Evolutionary conservation across 768 basidiomycete genomes (phyloP).

Genomic region (Mycena leptocephala): DNA sequence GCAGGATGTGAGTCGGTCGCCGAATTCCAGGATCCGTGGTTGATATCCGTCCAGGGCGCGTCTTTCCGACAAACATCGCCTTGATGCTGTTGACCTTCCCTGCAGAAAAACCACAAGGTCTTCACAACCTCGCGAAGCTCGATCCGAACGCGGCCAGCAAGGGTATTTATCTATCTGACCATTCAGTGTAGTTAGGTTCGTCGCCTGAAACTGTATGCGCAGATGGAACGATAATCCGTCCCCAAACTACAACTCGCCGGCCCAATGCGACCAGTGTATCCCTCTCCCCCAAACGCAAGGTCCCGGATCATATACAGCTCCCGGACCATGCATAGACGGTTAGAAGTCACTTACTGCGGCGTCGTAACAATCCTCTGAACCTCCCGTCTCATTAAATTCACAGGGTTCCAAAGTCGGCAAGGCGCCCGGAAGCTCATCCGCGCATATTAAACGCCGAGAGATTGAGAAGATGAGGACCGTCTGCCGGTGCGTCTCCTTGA

Average conservation of each 20-base stretch:
- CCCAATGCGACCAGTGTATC: conserved; percentile 85
- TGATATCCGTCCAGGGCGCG: conserved; percentile 51
- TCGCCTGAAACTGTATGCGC: not conserved
- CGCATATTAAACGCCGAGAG: conserved; percentile 80
- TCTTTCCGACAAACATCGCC: conserved; percentile 15
- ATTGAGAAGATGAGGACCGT: conserved; percentile 92
- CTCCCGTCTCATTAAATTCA: conserved; percentile 27
- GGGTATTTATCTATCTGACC: conserved; percentile 25
- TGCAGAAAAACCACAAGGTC: conserved; percentile 86
- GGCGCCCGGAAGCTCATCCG: conserved; percentile 71
- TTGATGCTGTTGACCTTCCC: not conserved
- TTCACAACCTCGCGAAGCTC: conserved; percentile 76
- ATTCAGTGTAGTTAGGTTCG: not conserved
- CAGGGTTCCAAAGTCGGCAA: conserved; percentile 77
- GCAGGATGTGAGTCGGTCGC: conserved; percentile 80
- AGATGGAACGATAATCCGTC: conserved; percentile 89
- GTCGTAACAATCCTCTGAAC: conserved; percentile 23
- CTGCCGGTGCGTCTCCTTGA: conserved; percentile 76
- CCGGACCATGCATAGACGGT: conserved; percentile 90
- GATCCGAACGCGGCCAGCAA: conserved; percentile 8
- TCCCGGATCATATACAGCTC: conserved; percentile 87
- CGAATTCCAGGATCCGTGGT: conserved; percentile 30
- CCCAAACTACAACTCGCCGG: conserved; percentile 84
- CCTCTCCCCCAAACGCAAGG: conserved; percentile 80
- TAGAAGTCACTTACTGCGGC: conserved; percentile 32